These are phyloP conservation scores for Toxicodendron radicans DNA, from an alignment of 345 rosid genomes.

Conservation along the genomic window DNA sequence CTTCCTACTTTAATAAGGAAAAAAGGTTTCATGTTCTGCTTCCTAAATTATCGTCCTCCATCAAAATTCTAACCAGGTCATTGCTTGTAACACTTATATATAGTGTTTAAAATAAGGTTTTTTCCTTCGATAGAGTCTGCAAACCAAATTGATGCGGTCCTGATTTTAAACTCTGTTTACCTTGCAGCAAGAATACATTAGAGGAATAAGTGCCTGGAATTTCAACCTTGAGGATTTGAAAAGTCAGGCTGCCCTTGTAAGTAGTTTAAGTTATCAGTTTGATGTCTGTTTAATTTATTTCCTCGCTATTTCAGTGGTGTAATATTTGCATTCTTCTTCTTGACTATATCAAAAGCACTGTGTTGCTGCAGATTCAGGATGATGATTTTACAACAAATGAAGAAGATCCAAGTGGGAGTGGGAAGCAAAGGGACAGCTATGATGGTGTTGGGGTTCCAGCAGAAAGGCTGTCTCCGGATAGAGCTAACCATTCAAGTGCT, in stretches of 20 bases:
- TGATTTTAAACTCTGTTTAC: constrained; percentile 19
- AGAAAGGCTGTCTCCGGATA: constrained; percentile 43
- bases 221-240: constrained; percentile 96
- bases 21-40: no score
- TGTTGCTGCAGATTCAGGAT: constrained; percentile 67
- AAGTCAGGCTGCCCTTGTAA: constrained; percentile 90
- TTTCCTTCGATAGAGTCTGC: constrained; percentile 3
- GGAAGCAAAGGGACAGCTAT: constrained; percentile 43
- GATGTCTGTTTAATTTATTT: constrained; percentile 5
- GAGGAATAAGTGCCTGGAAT: constrained; percentile 97
- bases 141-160: constrained; percentile 13
- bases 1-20: no score
- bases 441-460: constrained; percentile 38
- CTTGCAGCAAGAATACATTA: constrained; percentile 91
- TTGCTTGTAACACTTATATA: neutral
- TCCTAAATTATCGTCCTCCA: no score
- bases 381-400: constrained; percentile 53
- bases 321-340: constrained; percentile 8
- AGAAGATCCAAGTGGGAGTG: constrained; percentile 45
- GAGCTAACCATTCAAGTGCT: constrained; percentile 45
- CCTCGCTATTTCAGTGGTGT: neutral
- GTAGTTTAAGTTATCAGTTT: constrained; percentile 26
- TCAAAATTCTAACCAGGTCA: no score
- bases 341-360: constrained; percentile 14
- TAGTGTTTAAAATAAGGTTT: neutral